phyloP scores from a whole-genome alignment of 257 asterid species.

The Linderniella brevidens region DNA sequence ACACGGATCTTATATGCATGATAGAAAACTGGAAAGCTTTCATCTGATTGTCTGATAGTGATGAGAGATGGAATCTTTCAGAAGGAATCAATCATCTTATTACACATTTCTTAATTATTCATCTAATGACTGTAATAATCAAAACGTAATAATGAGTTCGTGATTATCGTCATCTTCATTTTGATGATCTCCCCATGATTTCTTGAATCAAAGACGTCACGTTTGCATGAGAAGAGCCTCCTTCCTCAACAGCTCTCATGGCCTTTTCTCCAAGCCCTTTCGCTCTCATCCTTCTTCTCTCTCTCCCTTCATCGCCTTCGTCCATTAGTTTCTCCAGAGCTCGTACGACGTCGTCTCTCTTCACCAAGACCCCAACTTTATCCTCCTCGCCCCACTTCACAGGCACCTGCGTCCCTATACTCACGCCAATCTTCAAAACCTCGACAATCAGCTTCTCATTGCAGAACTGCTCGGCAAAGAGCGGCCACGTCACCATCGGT shows the following conservation, averaged over 20 bases:
- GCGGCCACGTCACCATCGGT: slow-evolving; percentile 70
- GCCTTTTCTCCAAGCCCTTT: slow-evolving; percentile 24
- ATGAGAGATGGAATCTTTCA: too few species aligned
- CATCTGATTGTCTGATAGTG: too few species aligned
- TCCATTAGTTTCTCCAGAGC: slow-evolving; percentile 32
- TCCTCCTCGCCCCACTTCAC: slow-evolving; percentile 74
- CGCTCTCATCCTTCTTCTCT: slow-evolving; percentile 23
- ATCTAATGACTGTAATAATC: too few species aligned
- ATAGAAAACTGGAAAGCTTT: too few species aligned
- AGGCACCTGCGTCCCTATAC: slow-evolving; percentile 54
- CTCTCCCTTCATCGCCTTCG: slow-evolving; percentile 25
- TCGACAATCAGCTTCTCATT: slow-evolving; percentile 51
- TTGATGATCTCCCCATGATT: slow-evolving; percentile 11
- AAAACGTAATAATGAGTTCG: too few species aligned
- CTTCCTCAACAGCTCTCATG: slow-evolving; percentile 19
- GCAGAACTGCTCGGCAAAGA: slow-evolving; percentile 66
- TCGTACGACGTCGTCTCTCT: slow-evolving; percentile 20
- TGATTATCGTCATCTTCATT: too few species aligned
- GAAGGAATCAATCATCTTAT: too few species aligned
- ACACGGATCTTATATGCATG: too few species aligned
- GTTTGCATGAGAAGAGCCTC: slow-evolving; percentile 33
- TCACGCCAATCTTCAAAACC: slow-evolving; percentile 34
- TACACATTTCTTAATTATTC: too few species aligned
- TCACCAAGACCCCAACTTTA: slow-evolving; percentile 37
- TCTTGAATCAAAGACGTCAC: slow-evolving; percentile 30